These are phyloP conservation scores for Aspergillus melleus DNA, from an alignment of 2,329 filamentous ascomycete species.

Conservation along the genomic window DNA sequence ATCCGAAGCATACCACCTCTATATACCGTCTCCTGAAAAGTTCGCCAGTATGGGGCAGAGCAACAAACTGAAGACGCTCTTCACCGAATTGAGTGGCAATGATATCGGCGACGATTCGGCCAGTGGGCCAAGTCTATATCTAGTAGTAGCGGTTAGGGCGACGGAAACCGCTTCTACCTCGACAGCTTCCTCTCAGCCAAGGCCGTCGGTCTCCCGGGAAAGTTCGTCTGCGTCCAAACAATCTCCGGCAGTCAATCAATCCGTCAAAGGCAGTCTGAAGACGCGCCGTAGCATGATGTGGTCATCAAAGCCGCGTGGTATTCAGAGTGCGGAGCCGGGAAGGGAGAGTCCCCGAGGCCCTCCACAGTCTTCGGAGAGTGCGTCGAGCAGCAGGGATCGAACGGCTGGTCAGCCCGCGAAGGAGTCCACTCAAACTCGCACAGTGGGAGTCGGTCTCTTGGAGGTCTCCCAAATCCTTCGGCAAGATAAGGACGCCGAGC, in stretches of 20 bases:
- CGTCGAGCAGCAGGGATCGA: conserved; percentile 28
- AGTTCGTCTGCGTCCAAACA: conserved; percentile 29
- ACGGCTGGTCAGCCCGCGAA: conserved; percentile 28
- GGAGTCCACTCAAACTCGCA: conserved; percentile 57
- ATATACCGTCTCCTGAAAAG: conserved; percentile 72
- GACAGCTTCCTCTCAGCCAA: conserved; percentile 23
- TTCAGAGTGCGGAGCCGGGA: conserved; percentile 30
- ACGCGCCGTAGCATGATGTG: conserved; percentile 49
- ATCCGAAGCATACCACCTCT: conserved; percentile 80
- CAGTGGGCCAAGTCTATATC: conserved; percentile 71
- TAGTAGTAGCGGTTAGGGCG: conserved; percentile 78
- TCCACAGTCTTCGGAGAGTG: conserved; percentile 34
- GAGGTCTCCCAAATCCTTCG: conserved; percentile 75
- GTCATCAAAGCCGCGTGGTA: conserved; percentile 35
- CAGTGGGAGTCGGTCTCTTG: conserved; percentile 74
- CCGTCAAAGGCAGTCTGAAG: conserved; percentile 38
- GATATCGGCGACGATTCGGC: conserved; percentile 66
- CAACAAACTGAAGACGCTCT: conserved; percentile 77
- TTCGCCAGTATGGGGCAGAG: conserved; percentile 65
- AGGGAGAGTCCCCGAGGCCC: conserved; percentile 28
- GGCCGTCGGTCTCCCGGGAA: conserved; percentile 37
- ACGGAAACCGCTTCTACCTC: conserved; percentile 47
- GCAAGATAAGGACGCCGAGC: conserved; percentile 69
- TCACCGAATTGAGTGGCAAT: conserved; percentile 77
- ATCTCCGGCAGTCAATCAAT: conserved; percentile 28